Evolutionary conservation across 352 stramenopile species (phyloP).

Genomic region (Globisporangium uncinulatum): DNA sequence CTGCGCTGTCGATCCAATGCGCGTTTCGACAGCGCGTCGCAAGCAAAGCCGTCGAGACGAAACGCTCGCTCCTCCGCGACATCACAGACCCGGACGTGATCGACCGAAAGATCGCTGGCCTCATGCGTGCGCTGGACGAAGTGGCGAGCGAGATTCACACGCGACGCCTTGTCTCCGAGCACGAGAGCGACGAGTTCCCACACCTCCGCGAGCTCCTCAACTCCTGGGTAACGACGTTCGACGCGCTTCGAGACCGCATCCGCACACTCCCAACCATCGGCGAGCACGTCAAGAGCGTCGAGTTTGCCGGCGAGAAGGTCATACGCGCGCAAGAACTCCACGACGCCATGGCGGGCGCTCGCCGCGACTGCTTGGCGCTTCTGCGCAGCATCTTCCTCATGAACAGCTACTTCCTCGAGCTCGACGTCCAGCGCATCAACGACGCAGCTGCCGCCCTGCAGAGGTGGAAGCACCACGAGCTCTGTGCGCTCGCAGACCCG

Average conservation of each 20-base stretch:
- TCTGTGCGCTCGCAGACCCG: slow-evolving; percentile 30
- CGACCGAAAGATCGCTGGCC: slow-evolving; percentile 28
- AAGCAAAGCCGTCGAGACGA: slow-evolving; percentile 20
- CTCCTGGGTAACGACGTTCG: slow-evolving; percentile 22
- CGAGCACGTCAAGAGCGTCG: slow-evolving; percentile 22
- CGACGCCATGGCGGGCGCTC: slow-evolving; percentile 30
- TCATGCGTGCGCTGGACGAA: slow-evolving; percentile 37
- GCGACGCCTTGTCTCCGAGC: slow-evolving; percentile 16
- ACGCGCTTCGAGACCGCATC: slow-evolving; percentile 29
- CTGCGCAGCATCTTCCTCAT: slow-evolving; percentile 41
- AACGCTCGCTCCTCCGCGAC: slow-evolving; percentile 20
- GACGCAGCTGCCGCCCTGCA: slow-evolving; percentile 18
- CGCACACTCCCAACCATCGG: slow-evolving; percentile 26
- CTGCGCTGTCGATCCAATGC: slow-evolving; percentile 47
- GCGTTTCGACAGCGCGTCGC: slow-evolving; percentile 34
- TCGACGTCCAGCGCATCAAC: slow-evolving; percentile 50
- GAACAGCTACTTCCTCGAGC: slow-evolving; percentile 52
- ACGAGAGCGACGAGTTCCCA: slow-evolving; percentile 28
- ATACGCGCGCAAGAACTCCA: slow-evolving; percentile 29
- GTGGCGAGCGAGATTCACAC: slow-evolving; percentile 32
- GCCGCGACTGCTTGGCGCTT: slow-evolving; percentile 38
- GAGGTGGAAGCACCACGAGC: slow-evolving; percentile 28
- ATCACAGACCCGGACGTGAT: slow-evolving; percentile 28
- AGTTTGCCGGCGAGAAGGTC: slow-evolving; percentile 23
- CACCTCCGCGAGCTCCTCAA: slow-evolving; percentile 26